Evolutionary conservation across 2,329 filamentous ascomycete genomes (phyloP), one percentile per base, ranked within the genome.

Genomic region (Pezicula radicicola): DNA sequence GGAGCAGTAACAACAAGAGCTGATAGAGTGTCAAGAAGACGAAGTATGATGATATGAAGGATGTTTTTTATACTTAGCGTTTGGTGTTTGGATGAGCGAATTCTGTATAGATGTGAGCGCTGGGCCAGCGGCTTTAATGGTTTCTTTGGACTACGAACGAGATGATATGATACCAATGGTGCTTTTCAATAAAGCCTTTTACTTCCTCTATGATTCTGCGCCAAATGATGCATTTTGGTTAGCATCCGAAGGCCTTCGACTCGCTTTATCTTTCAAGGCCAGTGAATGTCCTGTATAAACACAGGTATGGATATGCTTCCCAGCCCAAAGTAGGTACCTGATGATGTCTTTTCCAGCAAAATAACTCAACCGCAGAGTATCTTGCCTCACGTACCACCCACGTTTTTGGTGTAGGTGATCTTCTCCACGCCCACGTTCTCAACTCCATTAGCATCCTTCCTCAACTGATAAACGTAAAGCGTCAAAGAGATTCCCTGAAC

Each of bases 401-500:
- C 82, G 37, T 85, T 86, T 75, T 91, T 92, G 63, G 88, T 89
- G 70, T 89, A 93, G 47, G 89, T 91, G 56, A 93, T 88, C 75
- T 93, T 93, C 70, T 93, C 89, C 40, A 93, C 89, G 15, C 86
- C 87, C 43, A 93, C 88, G 54, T 86, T 91, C 70, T 92, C 88
- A 35, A 81, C 81, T 15, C 89, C 89, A 60, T 88, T 85, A 51
- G 81, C 84, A 62, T 91, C 88, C 66, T 87, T 91, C 68, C 86
- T 83, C 65, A 92, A 71, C 69, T 92, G 88, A 68, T 97, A 97
- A 49, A 97, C 93, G 70, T 97, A 97, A 46, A 97, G 79, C 54
- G 95, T 95, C 60, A 97, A 80, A 15, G 95, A 95, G 68, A 97
- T 95, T 30, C 93, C 93, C 81, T 97, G 93, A 35, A 96, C 90